Evolutionary conservation across 257 asterid genomes (phyloP), one percentile per base, ranked within the genome.

Genomic region (Eustoma russellianum): DNA sequence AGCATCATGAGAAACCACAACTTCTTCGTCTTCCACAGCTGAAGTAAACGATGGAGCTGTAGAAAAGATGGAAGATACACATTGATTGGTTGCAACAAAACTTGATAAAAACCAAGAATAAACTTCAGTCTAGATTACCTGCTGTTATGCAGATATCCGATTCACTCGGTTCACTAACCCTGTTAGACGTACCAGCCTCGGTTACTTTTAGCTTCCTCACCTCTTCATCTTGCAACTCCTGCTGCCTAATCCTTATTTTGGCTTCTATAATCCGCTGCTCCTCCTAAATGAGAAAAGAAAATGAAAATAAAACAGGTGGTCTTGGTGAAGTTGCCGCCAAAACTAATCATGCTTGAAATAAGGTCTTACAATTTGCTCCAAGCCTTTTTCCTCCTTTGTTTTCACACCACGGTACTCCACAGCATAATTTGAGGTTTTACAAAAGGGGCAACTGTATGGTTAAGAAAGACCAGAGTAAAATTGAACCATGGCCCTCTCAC

Each of bases 381-480:
- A 60, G 71, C 94, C 88, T 73, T 91, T 91, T 79, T 91, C 93
- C 81, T 87, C 96, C 78, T 80, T 91, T 12, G 96, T 72, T 76
- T 83, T 88, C 43, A 71, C 85, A 45, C 97, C 99, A 41, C 99
- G 93, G 72, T 79, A 88, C 73, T 92, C 99, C 73, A 92, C 97
- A n/a, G n/a, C n/a, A n/a, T n/a, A n/a, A n/a, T n/a, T n/a, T n/a
- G n/a, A n/a, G n/a, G n/a, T n/a, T n/a, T 92, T 92, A 69, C 99
- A 92, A 70, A 85, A 92, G 0, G 99, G 99, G 43, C 97, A 92
- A 57, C 97, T 92, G 68, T 56, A 61, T 54, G 11, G 34, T 72
- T 80, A n/a, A n/a, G n/a, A n/a, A n/a, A n/a, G n/a, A n/a, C n/a
- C n/a, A n/a, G n/a, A n/a, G n/a, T n/a, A n/a, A n/a, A n/a, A n/a